A percentile compares a stretch with the other conserved stretches of the same genome.
Conservation (phyloP, 2,329 filamentous ascomycete species). For the Xylaria sp. region DNA sequence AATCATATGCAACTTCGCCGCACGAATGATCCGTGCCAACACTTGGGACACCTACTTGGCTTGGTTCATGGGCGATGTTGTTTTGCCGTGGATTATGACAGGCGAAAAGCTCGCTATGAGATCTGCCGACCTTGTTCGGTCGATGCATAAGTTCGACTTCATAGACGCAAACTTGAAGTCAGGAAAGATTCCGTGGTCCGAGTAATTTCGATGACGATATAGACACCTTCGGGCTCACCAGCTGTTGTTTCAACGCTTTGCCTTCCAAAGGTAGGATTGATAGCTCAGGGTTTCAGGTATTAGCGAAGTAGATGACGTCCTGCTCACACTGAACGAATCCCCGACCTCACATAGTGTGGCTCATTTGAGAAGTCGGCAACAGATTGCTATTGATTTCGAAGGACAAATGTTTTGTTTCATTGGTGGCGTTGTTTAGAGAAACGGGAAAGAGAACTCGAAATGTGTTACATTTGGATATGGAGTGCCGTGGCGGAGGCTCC, state of each 20-base stretch:
- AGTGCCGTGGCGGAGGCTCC: not conserved
- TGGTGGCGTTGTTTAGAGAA: not conserved
- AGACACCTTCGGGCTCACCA: not conserved
- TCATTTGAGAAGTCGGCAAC: not conserved
- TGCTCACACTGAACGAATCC: not conserved
- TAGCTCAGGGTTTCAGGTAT: not conserved
- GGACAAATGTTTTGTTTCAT: not conserved
- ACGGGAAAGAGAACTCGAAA: not conserved
- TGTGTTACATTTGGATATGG: not conserved
- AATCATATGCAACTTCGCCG: slow-evolving; percentile 23
- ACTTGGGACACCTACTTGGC: slow-evolving; percentile 36
- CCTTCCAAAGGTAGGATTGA: not conserved
- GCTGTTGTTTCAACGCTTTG: not conserved
- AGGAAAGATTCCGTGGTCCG: slow-evolving; percentile 35
- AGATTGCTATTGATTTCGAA: not conserved
- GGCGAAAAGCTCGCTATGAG: slow-evolving; percentile 13
- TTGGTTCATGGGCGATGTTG: slow-evolving; percentile 31
- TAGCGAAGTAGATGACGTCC: not conserved
- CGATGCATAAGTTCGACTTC: slow-evolving; percentile 31
- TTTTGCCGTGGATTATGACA: slow-evolving; percentile 25
- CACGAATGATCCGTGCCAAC: slow-evolving; percentile 25
- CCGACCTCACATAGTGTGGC: not conserved
- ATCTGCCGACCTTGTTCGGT: slow-evolving; percentile 15
- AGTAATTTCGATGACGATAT: not conserved
- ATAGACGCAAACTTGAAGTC: slow-evolving; percentile 23